Base-by-base conservation (phyloP, 1,284 basidiomycete genomes). In the Blastosporella zonata region DNA sequence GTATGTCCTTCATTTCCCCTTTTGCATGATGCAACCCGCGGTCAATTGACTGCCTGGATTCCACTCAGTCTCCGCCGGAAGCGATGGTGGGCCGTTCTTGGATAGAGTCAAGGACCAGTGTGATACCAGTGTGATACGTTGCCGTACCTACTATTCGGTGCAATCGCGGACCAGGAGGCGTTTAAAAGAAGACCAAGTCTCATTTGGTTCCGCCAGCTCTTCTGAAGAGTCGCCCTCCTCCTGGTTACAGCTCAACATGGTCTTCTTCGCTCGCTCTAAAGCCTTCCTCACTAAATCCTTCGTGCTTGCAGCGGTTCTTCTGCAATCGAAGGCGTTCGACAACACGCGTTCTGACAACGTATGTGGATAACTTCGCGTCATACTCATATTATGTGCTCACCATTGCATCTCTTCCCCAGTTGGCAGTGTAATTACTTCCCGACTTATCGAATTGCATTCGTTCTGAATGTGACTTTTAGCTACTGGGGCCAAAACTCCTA, bases 401-500 rank as follows among this genome's bases (percentile, higher is more conserved):
- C 6, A n/a, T 20, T 31, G n/a, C n/a, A n/a, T 44, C 10, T 33
- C 7, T 41, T 46, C 37, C 36, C n/a, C 46, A 67, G 65, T 41
- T 67, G 45, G 66, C 59, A 13, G 59, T 65, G 62, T 67, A 59
- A 49, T 29, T 15, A 17, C 8, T 9, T 34, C 8, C 12, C 15
- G 2, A 35, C 2, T 15, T 2, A 29, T 27, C 1, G 5, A 20
- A 22, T 6, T 41, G 21, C 8, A 13, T 35, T n/a, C 9, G 9
- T 15, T 21, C 25, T 20, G 49, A 40, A 38, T 13, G 15, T 41
- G 38, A 10, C n/a, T 33, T 6, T 17, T 36, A 65, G 62, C n/a
- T 65, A 64, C 28, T 64, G 56, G 33, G 69, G 69, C 8, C 69
- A 83, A 58, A 77, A 82, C 60, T 80, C 78, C 1, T 82, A 79